Evolutionary conservation across 768 basidiomycete genomes (phyloP), one percentile per base, ranked within the genome.

Genomic region (Dioszegia aurantiaca): DNA sequence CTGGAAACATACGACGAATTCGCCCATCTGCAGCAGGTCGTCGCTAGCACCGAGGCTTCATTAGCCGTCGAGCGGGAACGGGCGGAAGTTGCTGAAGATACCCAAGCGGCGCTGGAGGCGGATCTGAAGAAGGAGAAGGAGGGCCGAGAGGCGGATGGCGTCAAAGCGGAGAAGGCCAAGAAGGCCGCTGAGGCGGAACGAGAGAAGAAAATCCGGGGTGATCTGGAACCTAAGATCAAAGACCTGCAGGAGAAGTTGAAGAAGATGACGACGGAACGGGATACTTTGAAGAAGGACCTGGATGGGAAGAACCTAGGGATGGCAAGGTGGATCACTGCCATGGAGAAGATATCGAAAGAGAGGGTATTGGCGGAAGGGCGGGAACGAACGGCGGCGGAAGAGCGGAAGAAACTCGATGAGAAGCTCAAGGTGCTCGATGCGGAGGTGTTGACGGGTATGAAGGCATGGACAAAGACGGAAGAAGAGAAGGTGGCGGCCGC

Each of bases 1-100:
- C 23, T 59, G 27, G 51, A 59, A 16, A 39, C 51, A 21, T 59
- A 59, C 27, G 58, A 59, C 49, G 58, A 59, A 21, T 59, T 42
- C 37, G 33, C 28, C 4, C 51, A 52, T 23, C 41, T 59, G 33
- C 23, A 43, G 36, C 31, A 40, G 27, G 41, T 45, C 24, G 37
- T 54, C 6, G 51, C 49, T 23, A 12, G 28, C 14, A 39, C 33
- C 33, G 56, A 58, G 36, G 39, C 28, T 3, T 31, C 37, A 5
- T 37, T 46, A 31, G 31, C 30, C 24, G 44, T 21, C 12, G 39
- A 49, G 39, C n/a, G 39, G 37, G 27, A 39, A 23, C 33, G 45
- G 37, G 56, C 48, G 23, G 55, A 48, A 17, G n/a, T n/a, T 12
- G 58, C 58, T 8, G 58, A 59, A 31, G 30, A 53, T 21, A 43